Evolutionary conservation across 345 rosid species (phyloP), one percentile per base, ranked within the genome.

Genomic region (Murraya paniculata): DNA sequence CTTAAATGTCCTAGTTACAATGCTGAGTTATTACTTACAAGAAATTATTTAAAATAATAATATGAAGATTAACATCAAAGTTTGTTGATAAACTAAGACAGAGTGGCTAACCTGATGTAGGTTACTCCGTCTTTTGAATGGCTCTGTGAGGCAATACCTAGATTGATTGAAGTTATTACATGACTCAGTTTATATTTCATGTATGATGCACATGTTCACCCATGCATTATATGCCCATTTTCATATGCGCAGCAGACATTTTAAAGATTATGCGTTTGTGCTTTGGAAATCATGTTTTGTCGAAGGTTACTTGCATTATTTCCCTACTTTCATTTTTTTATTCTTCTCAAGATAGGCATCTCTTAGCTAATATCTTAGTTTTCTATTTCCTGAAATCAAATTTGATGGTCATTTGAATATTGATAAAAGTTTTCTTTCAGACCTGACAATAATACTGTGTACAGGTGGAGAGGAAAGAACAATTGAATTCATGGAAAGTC

Each of bases 391-490:
- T 67, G 56, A 69, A 28, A 22, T 79, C 64, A 45, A 61, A 19
- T 30, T 33, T 77, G 64, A 53, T 78, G 56, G 76, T 58, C 72
- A 35, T 56, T 45, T 75, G 36, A 48, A 21, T 31, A 38, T 71
- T 61, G 41, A 25, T 58, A 72, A 9, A n/a, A 59, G 56, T 24
- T 30, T 73, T 60, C 25, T 69, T 59, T 75, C 35, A 55, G 31
- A 58, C 55, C 69, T 78, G 78, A 68, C 35, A 55, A 39, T 77
- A 61, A 78, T 76, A 64, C 75, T 79, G 67, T 76, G 66, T 39
- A 71, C 78, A 96, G 99, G 98, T 78, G 99, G 99, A 79, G 99
- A 94, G 82, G 91, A 91, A 64, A 94, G 86, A 76, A 96, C 99
- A 7, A 90, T 96, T 82, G 90, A 94, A 79, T 96, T 90, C 82